Percentiles rank a stretch among this genome's conserved stretches.
Evolutionary conservation across 805 yeast genomes (phyloP).

Genomic region (Wickerhamomyces chaumierensis): DNA sequence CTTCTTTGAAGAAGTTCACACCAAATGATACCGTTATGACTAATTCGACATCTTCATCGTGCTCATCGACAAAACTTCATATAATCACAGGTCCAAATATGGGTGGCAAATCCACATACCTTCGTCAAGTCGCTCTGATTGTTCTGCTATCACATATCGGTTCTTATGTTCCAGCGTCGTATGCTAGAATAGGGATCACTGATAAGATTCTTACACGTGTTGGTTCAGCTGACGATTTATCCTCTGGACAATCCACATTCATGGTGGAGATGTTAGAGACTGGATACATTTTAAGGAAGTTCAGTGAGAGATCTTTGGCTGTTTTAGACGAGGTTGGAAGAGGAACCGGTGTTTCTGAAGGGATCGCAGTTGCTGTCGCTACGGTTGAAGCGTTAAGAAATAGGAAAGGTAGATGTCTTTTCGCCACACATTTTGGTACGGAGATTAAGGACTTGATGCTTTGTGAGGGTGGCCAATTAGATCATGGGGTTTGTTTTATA

Average conservation of each 20-base stretch:
- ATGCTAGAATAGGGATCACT: conserved; percentile 70
- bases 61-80: conserved; percentile 47
- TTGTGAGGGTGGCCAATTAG: conserved; percentile 44
- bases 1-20: conserved; percentile 37
- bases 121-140: conserved; percentile 81
- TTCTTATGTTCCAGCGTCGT: conserved; percentile 72
- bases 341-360: conserved; percentile 73
- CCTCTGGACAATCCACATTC: conserved; percentile 91
- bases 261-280: conserved; percentile 96
- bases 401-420: conserved; percentile 63
- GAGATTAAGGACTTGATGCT: conserved; percentile 67
- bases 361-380: conserved; percentile 95
- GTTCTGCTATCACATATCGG: conserved; percentile 85
- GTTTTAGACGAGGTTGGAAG: conserved; percentile 96
- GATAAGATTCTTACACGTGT: conserved; percentile 92
- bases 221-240: conserved; percentile 94
- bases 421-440: conserved; percentile 91
- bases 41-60: conserved; percentile 31
- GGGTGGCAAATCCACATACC: conserved; percentile 95
- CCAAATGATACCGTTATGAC: conserved; percentile 48
- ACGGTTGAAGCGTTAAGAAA: conserved; percentile 73
- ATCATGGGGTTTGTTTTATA: conserved; percentile 72
- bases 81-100: conserved; percentile 93
- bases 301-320: conserved; percentile 68
- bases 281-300: conserved; percentile 70